Evolutionary conservation across 768 basidiomycete genomes (phyloP).

Genomic region (Phaeotremella skinneri): DNA sequence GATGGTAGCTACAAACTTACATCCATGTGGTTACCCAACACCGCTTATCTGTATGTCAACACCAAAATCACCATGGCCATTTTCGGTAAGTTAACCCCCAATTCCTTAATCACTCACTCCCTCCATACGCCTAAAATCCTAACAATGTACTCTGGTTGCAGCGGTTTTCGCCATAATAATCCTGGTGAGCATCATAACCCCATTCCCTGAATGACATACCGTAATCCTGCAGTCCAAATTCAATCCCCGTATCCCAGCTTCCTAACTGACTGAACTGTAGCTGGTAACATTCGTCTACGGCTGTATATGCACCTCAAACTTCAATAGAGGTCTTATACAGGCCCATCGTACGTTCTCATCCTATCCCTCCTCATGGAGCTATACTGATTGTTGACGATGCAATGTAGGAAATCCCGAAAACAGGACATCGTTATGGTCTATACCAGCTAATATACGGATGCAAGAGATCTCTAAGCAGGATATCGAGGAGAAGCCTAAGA

Average conservation of each 20-base stretch:
- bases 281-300: slow-evolving; percentile 34
- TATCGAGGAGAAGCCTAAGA: not conserved
- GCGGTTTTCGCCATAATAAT: slow-evolving; percentile 40
- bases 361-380: not conserved
- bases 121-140: not conserved
- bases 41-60: slow-evolving; percentile 32
- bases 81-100: slow-evolving; percentile 24
- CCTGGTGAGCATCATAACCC: slow-evolving; percentile 10
- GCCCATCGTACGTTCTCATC: slow-evolving; percentile 26
- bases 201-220: not conserved
- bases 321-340: slow-evolving; percentile 33
- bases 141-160: slow-evolving; percentile 6
- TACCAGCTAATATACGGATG: slow-evolving; percentile 14
- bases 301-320: slow-evolving; percentile 36
- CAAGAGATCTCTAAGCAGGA: not conserved
- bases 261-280: slow-evolving; percentile 10
- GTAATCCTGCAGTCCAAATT: not conserved
- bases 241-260: too few species aligned
- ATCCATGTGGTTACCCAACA: slow-evolving; percentile 35
- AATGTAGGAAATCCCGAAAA: slow-evolving; percentile 25
- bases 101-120: not conserved
- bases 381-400: not conserved
- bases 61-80: slow-evolving; percentile 40
- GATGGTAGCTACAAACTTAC: slow-evolving; percentile 38
- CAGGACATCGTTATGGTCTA: slow-evolving; percentile 22